Percentiles rank a stretch among this genome's conserved stretches.
Conservation (phyloP, 2,329 filamentous ascomycete genomes). For the Chaetomium sp. region DNA sequence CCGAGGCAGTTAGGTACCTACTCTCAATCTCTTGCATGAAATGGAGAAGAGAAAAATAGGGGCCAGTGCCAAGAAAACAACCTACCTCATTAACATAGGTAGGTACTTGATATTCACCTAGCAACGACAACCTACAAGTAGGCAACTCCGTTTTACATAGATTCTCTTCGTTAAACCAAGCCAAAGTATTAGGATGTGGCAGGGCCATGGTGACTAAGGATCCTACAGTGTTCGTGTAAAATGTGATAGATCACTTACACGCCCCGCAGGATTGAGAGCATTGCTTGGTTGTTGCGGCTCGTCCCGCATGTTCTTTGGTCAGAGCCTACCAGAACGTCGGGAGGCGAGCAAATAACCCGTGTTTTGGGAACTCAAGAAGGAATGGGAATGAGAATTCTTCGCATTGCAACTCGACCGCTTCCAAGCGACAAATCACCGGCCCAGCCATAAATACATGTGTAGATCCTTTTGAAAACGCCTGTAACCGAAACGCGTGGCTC, state of each 20-base stretch:
- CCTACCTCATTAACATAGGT: not conserved
- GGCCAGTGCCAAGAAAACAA: not conserved
- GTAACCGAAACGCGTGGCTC: constrained; percentile 2
- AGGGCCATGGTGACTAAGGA: not conserved
- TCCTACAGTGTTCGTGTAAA: not conserved
- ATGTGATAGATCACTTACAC: not conserved
- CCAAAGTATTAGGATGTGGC: not conserved
- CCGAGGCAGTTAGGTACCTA: too few species aligned
- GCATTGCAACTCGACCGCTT: constrained; percentile 4
- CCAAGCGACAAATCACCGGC: not conserved
- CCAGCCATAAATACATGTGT: not conserved
- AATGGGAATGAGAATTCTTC: not conserved
- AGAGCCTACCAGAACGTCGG: not conserved
- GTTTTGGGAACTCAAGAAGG: not conserved
- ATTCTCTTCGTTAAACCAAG: not conserved
- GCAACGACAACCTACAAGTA: not conserved
- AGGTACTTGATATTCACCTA: not conserved
- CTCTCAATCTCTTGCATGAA: not conserved
- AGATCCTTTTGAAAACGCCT: constrained; percentile 13
- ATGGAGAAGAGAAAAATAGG: not conserved
- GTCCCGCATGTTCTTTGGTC: not conserved
- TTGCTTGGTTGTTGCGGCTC: constrained; percentile 9
- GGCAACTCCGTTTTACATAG: too few species aligned
- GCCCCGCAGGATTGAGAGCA: too few species aligned
- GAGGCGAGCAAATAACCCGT: not conserved